Conservation (phyloP, 331 rosid genomes). For the Prunus yedoensis region DNA sequence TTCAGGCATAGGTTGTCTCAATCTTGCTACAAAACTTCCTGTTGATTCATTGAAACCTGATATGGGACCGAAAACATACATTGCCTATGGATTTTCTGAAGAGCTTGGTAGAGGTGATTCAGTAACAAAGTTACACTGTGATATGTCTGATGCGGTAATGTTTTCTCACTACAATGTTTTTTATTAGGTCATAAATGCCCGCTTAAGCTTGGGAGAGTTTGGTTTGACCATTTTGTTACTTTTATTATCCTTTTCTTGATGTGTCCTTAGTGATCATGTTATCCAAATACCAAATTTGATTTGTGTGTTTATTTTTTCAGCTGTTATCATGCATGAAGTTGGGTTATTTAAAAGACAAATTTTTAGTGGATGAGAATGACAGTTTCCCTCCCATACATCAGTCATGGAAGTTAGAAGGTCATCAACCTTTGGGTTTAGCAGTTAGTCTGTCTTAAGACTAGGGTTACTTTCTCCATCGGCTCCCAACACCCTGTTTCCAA, state of each 20-base stretch:
- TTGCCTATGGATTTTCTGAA: conserved; percentile 67
- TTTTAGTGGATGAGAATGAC: too few species aligned
- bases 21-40: conserved; percentile 71
- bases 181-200: background rate
- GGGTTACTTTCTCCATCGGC: too few species aligned
- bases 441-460: too few species aligned
- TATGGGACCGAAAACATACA: conserved; percentile 80
- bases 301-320: background rate
- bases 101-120: conserved; percentile 86
- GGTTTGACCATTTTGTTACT: background rate
- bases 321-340: background rate
- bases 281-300: background rate
- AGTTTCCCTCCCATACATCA: too few species aligned
- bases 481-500: too few species aligned
- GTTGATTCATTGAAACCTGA: conserved; percentile 56
- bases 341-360: background rate
- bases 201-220: background rate
- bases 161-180: background rate
- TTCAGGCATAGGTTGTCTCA: conserved; percentile 54
- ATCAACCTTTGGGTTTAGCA: too few species aligned
- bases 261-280: background rate
- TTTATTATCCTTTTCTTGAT: background rate
- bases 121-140: conserved; percentile 75
- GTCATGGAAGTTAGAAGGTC: too few species aligned
- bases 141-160: conserved; percentile 84